Base-by-base conservation (phyloP, 371 early-diverging fungal species). In the Mortierella sp. region DNA sequence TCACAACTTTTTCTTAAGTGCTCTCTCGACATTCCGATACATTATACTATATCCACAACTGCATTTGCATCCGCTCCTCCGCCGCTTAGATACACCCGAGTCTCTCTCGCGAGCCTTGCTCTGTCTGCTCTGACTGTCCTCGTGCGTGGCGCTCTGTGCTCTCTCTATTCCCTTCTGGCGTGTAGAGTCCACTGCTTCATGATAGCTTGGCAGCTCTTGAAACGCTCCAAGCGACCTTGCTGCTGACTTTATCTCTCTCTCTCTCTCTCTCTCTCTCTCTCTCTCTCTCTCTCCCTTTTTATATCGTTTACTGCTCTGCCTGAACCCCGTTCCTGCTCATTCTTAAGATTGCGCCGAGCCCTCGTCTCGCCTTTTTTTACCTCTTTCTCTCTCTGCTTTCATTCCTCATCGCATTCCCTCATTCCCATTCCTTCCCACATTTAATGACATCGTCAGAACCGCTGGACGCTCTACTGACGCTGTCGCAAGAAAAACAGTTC, bases 391-490 rank as follows among this genome's bases (percentile, higher is more conserved):
- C 57, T 47, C 26, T 60, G 47, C 21, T 4, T 46, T 18, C 60
- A 47, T 47, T 47, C 57, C 25, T n/a, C 18, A 16, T 28, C 29
- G 57, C 21, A 29, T 25, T 37, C 47, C 45, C 45, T 63, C 63
- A 21, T 43, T 45, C 47, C 21, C 30, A 37, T 25, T 23, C 57
- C 55, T 15, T 21, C 44, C 45, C n/a, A 5, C 56, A 52, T 67
- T 61, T 18, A 15, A 18, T 50, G 21, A 16, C 62, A 52, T 51
- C 16, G 19, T 19, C 57, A 56, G 61, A 60, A 62, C 57, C n/a
- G 51, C 50, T 56, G 68, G 72, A 26, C 43, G 68, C 9, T 72
- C 76, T 23, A 63, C 67, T 46, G 70, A 72, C 70, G 23, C 64
- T n/a, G 63, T 47, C 53, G 9, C 37, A 37, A 9, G 37, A 37